These are phyloP conservation scores for Casuarina equisetifolia DNA, from an alignment of 306 rosid genomes.

Conservation along the genomic window DNA sequence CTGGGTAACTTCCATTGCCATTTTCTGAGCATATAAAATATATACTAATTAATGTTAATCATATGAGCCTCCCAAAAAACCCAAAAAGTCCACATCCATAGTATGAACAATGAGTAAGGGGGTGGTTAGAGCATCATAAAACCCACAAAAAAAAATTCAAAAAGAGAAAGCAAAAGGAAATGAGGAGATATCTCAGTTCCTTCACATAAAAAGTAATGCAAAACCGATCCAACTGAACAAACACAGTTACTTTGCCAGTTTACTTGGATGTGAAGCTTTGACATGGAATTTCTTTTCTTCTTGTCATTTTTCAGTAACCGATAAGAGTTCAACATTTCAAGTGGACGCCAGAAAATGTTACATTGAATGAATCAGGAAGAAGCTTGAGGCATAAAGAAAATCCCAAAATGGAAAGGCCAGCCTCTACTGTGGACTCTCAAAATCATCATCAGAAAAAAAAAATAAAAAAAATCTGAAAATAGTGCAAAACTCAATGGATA, in stretches of 20 bases:
- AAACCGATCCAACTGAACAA: background rate
- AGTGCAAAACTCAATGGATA: background rate
- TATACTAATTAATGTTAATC: background rate
- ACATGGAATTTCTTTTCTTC: background rate
- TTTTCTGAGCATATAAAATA: constrained; percentile 23
- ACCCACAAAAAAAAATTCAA: background rate
- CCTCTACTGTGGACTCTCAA: background rate
- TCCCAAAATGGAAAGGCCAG: background rate
- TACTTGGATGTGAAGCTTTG: background rate
- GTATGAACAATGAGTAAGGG: background rate
- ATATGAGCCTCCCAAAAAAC: background rate
- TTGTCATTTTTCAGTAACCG: background rate
- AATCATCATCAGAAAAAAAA: background rate
- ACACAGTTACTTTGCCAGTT: background rate
- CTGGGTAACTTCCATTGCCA: constrained; percentile 86
- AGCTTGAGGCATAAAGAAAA: background rate
- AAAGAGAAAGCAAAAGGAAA: background rate
- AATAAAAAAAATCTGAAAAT: background rate
- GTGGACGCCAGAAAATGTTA: background rate
- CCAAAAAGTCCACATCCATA: background rate
- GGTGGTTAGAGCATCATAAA: background rate
- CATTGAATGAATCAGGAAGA: background rate
- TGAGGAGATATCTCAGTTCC: background rate
- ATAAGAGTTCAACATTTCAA: background rate
- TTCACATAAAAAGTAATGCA: background rate